Evolutionary conservation across 2,329 filamentous ascomycete genomes (phyloP).

Genomic region (Myriosclerotinia scirpicola): DNA sequence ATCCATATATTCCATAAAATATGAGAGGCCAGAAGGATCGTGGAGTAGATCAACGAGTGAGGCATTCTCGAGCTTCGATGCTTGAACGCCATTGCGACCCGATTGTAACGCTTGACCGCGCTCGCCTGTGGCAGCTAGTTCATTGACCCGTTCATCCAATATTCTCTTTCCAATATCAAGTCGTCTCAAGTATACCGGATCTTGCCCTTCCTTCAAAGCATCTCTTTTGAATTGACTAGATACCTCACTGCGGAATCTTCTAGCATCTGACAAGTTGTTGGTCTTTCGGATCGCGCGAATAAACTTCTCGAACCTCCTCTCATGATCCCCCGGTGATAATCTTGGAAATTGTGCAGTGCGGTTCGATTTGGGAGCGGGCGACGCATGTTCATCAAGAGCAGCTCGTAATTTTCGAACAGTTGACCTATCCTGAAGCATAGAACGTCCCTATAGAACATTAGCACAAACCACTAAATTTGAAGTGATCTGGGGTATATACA

Average conservation of each 20-base stretch:
- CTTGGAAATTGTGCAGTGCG: conserved; percentile 73
- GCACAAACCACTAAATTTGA: conserved; percentile 3
- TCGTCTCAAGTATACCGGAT: conserved; percentile 82
- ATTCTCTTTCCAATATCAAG: conserved; percentile 90
- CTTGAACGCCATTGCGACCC: conserved; percentile 37
- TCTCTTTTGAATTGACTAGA: conserved; percentile 89
- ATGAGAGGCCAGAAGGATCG: conserved; percentile 86
- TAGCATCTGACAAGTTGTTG: conserved; percentile 88
- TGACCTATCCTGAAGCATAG: conserved; percentile 90
- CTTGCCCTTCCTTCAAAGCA: conserved; percentile 72
- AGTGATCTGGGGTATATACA: conserved; percentile 42
- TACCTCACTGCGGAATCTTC: conserved; percentile 88
- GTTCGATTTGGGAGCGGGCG: conserved; percentile 66
- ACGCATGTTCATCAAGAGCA: conserved; percentile 90
- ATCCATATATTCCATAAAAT: conserved; percentile 99
- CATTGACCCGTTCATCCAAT: conserved; percentile 83
- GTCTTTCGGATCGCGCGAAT: conserved; percentile 85
- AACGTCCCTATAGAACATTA: conserved; percentile 58
- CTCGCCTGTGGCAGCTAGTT: conserved; percentile 69
- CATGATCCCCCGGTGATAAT: conserved; percentile 77
- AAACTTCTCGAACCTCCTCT: conserved; percentile 92
- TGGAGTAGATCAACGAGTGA: conserved; percentile 83
- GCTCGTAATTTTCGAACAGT: conserved; percentile 90
- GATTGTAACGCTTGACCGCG: conserved; percentile 32
- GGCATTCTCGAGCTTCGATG: conserved; percentile 71